Base-by-base conservation (phyloP, 257 asterid species). In the Penstemon davidsonii region DNA sequence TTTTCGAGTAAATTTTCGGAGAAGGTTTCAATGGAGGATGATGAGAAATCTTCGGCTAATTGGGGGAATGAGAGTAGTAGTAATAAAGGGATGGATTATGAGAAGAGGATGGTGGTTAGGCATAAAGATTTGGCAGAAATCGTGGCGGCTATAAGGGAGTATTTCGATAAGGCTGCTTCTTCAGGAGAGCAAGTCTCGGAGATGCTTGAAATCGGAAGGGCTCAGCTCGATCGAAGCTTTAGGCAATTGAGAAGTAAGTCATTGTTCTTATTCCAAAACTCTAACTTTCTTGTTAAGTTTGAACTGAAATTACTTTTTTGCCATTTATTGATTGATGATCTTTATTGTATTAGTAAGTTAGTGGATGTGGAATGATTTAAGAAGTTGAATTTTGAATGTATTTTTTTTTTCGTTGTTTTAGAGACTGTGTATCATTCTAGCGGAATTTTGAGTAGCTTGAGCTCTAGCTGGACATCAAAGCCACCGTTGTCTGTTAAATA, bases 401-500 rank as follows among this genome's bases (percentile, higher is more conserved):
- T 67, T 46, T 45, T 74, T 81, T 41, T 18, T 55, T 69, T 3
- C 55, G 71, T 67, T 70, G 44, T 72, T 69, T 68, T 86, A 94
- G 99, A 94, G 76, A 91, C 97, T 0, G 90, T 91, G 67, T 94
- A 94, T 85, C 99, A 94, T 80, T 94, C 99, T 4, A 83, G 93
- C 80, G 99, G 99, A 76, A 79, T 91, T 77, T 77, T 94, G 78
- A 94, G 96, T 72, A 94, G 71, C 77, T 75, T 94, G 87, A 94
- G 97, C 80, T 94, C 99, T 10, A 87, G 85, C 75, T 94, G 97
- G 97, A 88, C 93, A 58, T 94, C 98, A 10, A 94, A 87, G 79
- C 99, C 99, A 25, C 99, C 99, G 0, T 74, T 94, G 86, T 96
- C 93, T 0, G 96, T 94, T 39, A 91, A 88, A 68, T 94, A 94